A percentile compares a stretch with the other conserved stretches of the same genome.
Evolutionary conservation across 2,329 filamentous ascomycete species (phyloP).

Genomic region (Thyridium curvatum): DNA sequence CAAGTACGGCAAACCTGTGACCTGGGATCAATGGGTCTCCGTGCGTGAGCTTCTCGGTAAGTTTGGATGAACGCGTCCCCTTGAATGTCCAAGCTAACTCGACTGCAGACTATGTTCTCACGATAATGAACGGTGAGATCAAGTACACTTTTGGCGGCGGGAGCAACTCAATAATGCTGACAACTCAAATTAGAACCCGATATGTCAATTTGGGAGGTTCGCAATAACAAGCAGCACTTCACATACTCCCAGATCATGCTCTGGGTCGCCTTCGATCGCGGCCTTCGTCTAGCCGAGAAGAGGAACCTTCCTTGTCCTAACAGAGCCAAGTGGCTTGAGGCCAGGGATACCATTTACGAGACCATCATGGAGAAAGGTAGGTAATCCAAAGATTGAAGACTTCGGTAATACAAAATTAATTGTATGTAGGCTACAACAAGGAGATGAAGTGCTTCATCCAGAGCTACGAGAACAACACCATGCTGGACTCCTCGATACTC

Average conservation of each 20-base stretch:
- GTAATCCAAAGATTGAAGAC: background rate
- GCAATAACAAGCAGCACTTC: slow-evolving; percentile 70
- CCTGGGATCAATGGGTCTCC: slow-evolving; percentile 70
- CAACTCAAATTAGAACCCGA: slow-evolving; percentile 45
- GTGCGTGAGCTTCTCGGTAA: slow-evolving; percentile 59
- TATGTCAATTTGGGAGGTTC: slow-evolving; percentile 81
- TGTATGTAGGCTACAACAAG: slow-evolving; percentile 54
- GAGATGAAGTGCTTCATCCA: slow-evolving; percentile 66
- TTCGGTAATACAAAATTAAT: background rate
- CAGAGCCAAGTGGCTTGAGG: slow-evolving; percentile 57
- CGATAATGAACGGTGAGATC: slow-evolving; percentile 51
- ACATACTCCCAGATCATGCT: slow-evolving; percentile 80
- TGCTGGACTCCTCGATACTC: slow-evolving; percentile 68
- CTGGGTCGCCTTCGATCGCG: slow-evolving; percentile 75
- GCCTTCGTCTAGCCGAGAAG: slow-evolving; percentile 67
- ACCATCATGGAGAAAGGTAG: slow-evolving; percentile 67
- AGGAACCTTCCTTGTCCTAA: slow-evolving; percentile 70
- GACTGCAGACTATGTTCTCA: slow-evolving; percentile 58
- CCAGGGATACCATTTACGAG: slow-evolving; percentile 64
- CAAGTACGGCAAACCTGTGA: slow-evolving; percentile 70
- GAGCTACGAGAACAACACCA: slow-evolving; percentile 65
- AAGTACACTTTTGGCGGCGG: too few species aligned
- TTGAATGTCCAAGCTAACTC: background rate
- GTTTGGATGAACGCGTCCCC: slow-evolving; percentile 9
- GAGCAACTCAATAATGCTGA: slow-evolving; percentile 11